A percentile compares a stretch with the other conserved stretches of the same genome.
These are phyloP conservation scores for Mycocalia duriaeana DNA, from an alignment of 1,284 basidiomycete species.

Conservation along the genomic window DNA sequence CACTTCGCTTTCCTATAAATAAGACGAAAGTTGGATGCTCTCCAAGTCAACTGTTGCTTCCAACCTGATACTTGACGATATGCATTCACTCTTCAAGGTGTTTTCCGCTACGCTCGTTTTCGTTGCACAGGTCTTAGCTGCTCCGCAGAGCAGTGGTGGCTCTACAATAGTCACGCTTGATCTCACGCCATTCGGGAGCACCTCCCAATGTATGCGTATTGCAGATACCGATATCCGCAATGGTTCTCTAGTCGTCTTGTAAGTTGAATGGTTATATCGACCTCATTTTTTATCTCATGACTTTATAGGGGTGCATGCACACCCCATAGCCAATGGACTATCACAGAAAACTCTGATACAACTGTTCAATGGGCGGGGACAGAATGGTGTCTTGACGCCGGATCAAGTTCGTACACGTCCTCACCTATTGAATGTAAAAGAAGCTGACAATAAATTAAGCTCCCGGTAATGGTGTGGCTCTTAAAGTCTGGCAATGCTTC, in stretches of 20 bases:
- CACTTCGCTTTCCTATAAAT: no score
- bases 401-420: neutral
- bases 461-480: constrained; percentile 20
- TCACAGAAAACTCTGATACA: neutral
- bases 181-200: neutral
- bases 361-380: neutral
- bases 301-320: neutral
- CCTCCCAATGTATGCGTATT: neutral
- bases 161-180: neutral
- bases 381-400: neutral
- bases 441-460: constrained; percentile 6
- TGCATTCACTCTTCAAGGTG: neutral
- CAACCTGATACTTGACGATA: neutral
- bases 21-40: no score
- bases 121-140: neutral
- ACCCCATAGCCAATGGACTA: neutral
- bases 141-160: neutral
- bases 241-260: constrained; percentile 3
- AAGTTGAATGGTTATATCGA: neutral
- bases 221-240: neutral
- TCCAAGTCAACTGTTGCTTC: no score
- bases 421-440: neutral
- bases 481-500: constrained; percentile 30
- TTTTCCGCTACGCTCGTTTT: neutral
- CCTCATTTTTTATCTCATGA: neutral